Evolutionary conservation across 495 filamentous ascomycete species (phyloP).

Genomic region (Bathelium albidoporum): DNA sequence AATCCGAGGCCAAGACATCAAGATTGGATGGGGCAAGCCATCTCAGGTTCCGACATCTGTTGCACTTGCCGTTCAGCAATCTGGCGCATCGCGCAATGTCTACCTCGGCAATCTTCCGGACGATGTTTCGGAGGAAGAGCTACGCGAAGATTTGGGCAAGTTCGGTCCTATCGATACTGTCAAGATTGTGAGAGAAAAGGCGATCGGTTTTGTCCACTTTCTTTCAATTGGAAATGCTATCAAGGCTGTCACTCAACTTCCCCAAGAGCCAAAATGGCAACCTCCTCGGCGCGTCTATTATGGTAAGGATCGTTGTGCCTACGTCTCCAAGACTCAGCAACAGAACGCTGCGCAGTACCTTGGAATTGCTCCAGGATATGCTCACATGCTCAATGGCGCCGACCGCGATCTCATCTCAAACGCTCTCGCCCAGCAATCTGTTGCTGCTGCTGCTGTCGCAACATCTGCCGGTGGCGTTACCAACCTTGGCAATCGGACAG

Average conservation of each 20-base stretch:
- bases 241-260: slow-evolving; percentile 95
- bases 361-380: slow-evolving; percentile 94
- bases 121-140: slow-evolving; percentile 78
- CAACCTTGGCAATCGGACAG: slow-evolving; percentile 94
- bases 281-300: slow-evolving; percentile 92
- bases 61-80: slow-evolving; percentile 91
- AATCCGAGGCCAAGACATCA: slow-evolving; percentile 97
- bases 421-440: slow-evolving; percentile 91
- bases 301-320: slow-evolving; percentile 94
- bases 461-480: slow-evolving; percentile 93
- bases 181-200: slow-evolving; percentile 97
- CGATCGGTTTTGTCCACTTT: slow-evolving; percentile 96
- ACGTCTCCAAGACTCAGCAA: slow-evolving; percentile 98
- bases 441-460: slow-evolving; percentile 91
- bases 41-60: slow-evolving; percentile 97
- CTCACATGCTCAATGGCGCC: slow-evolving; percentile 87
- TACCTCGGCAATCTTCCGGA: slow-evolving; percentile 92
- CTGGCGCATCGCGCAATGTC: slow-evolving; percentile 94
- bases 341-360: slow-evolving; percentile 98
- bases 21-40: slow-evolving; percentile 98
- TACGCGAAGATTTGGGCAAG: slow-evolving; percentile 91
- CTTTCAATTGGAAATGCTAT: slow-evolving; percentile 95
- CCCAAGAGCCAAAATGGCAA: slow-evolving; percentile 95
- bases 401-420: slow-evolving; percentile 94
- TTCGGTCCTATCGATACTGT: slow-evolving; percentile 95